Conservation (phyloP, 2,329 filamentous ascomycete species). For the Shiraia sp. region DNA sequence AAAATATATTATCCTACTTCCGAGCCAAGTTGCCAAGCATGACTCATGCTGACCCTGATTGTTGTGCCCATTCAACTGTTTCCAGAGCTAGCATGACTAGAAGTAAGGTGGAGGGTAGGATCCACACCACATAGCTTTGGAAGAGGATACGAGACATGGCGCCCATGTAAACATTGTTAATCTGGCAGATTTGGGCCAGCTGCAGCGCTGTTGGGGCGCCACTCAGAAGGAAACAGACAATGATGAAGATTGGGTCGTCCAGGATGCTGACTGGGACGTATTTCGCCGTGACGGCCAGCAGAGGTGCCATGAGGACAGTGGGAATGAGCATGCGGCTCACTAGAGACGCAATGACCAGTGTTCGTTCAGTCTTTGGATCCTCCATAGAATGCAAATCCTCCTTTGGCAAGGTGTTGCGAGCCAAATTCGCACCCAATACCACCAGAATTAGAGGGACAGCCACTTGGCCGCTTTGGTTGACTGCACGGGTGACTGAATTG, state of each 20-base stretch:
- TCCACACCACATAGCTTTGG: constrained; percentile 97
- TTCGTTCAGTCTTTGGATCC: constrained; percentile 69
- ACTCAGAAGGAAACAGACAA: constrained; percentile 95
- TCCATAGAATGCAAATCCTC: constrained; percentile 68
- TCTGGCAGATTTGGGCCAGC: constrained; percentile 96
- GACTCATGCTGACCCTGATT: too few relatives aligned
- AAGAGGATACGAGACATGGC: constrained; percentile 93
- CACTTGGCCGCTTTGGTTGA: constrained; percentile 83
- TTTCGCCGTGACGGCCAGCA: constrained; percentile 85
- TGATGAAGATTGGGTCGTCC: constrained; percentile 96
- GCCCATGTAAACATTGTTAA: constrained; percentile 93
- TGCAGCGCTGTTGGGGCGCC: constrained; percentile 93
- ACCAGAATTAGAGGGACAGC: constrained; percentile 95
- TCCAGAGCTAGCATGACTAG: constrained; percentile 91
- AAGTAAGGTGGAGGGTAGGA: constrained; percentile 87
- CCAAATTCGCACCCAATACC: constrained; percentile 91
- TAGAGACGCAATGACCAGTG: constrained; percentile 82
- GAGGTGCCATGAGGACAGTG: constrained; percentile 86
- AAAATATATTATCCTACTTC: too few relatives aligned
- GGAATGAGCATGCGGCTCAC: constrained; percentile 91
- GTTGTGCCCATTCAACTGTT: constrained; percentile 83
- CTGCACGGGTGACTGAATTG: constrained; percentile 88
- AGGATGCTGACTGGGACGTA: constrained; percentile 91
- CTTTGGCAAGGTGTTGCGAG: constrained; percentile 81
- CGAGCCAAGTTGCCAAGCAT: too few relatives aligned